Evolutionary conservation across 495 filamentous ascomycete species (phyloP).

Genomic region (Penicillium herquei): DNA sequence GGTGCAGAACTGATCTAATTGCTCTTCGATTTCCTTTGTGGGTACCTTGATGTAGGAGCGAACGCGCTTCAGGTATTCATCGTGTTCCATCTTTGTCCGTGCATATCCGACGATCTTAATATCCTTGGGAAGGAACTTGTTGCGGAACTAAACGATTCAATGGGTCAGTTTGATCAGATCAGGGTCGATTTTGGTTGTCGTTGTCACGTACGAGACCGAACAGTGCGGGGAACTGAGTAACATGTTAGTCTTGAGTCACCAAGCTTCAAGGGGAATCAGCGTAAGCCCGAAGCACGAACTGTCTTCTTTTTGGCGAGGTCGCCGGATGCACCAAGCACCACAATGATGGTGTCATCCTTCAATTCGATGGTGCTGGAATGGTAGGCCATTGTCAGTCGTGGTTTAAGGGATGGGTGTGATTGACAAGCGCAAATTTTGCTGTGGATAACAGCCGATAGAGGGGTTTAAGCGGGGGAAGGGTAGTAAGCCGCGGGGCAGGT

Average conservation of each 20-base stretch:
- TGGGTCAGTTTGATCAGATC: constrained; percentile 20
- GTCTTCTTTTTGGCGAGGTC: constrained; percentile 99
- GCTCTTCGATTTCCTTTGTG: constrained; percentile 95
- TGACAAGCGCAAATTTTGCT: constrained; percentile 19
- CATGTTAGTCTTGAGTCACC: constrained; percentile 30
- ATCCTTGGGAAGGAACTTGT: constrained; percentile 97
- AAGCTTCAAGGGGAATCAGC: not conserved
- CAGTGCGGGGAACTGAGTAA: constrained; percentile 83
- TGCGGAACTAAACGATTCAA: constrained; percentile 68
- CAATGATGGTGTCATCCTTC: constrained; percentile 96
- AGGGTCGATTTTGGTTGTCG: not conserved
- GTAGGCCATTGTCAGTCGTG: constrained; percentile 32
- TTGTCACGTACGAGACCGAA: constrained; percentile 84
- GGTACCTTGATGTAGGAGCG: constrained; percentile 99
- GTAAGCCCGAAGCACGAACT: constrained; percentile 49
- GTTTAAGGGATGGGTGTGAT: not conserved
- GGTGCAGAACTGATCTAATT: constrained; percentile 82
- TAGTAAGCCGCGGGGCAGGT: not conserved
- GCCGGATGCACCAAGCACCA: constrained; percentile 95
- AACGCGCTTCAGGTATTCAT: constrained; percentile 89
- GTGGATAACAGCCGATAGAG: constrained; percentile 13
- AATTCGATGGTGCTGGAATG: constrained; percentile 75
- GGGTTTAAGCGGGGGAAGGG: constrained; percentile 14
- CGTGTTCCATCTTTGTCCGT: constrained; percentile 97
- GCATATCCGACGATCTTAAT: constrained; percentile 99